Evolutionary conservation across 495 filamentous ascomycete species (phyloP).

Genomic region (Bombardia bombarda): DNA sequence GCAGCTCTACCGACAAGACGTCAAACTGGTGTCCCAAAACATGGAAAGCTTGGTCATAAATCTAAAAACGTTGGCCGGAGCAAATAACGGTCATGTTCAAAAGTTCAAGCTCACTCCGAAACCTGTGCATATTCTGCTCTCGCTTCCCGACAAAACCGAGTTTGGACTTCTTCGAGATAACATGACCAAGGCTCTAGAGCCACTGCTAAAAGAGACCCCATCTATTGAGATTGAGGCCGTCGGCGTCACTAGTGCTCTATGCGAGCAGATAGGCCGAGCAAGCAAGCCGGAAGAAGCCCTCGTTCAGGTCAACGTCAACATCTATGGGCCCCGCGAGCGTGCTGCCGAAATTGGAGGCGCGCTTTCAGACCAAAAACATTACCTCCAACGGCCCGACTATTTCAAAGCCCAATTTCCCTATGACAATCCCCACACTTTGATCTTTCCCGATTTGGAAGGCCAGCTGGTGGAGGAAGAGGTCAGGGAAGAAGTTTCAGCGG

Average conservation of each 20-base stretch:
- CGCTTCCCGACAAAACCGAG: slow-evolving; percentile 9
- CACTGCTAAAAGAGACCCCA: slow-evolving; percentile 2
- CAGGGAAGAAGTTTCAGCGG: not conserved
- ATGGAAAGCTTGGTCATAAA: slow-evolving; percentile 11
- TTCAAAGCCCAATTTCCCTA: slow-evolving; percentile 11
- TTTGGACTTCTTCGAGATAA: slow-evolving; percentile 15
- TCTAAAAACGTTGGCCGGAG: slow-evolving; percentile 1
- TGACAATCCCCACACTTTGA: slow-evolving; percentile 27
- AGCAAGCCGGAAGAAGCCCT: slow-evolving; percentile 16
- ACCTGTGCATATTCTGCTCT: slow-evolving; percentile 8
- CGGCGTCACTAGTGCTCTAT: slow-evolving; percentile 5
- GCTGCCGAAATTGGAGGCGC: slow-evolving; percentile 14
- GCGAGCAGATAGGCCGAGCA: slow-evolving; percentile 12
- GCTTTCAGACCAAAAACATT: slow-evolving; percentile 23
- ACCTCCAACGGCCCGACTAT: slow-evolving; percentile 24
- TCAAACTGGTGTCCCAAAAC: slow-evolving; percentile 9
- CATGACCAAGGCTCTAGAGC: slow-evolving; percentile 9
- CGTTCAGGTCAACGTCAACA: slow-evolving; percentile 25
- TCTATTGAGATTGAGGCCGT: slow-evolving; percentile 15
- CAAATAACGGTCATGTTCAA: slow-evolving; percentile 4
- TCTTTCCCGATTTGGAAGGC: slow-evolving; percentile 12
- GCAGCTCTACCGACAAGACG: slow-evolving; percentile 10
- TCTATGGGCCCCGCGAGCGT: slow-evolving; percentile 21
- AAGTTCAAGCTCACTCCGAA: slow-evolving; percentile 12
- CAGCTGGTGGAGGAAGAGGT: slow-evolving; percentile 2